Evolutionary conservation across 1,284 basidiomycete genomes (phyloP).

Genomic region (Neotropicomus parvogracilis): DNA sequence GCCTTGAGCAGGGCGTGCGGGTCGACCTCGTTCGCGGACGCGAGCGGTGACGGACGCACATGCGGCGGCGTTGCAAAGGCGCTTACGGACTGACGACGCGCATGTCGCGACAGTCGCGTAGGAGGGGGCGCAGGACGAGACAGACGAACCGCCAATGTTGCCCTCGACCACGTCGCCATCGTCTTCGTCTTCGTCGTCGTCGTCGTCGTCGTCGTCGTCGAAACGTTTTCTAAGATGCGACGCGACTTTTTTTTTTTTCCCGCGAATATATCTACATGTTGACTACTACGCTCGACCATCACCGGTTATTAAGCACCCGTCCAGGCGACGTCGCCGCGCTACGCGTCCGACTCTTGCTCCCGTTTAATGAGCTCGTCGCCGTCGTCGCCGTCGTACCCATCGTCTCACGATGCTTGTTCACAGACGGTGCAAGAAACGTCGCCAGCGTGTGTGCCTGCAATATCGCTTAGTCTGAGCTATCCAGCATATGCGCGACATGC

Average conservation of each 20-base stretch:
- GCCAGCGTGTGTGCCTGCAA: conserved; percentile 53
- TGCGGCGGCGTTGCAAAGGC: conserved; percentile 25
- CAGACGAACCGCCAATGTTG: conserved; percentile 18
- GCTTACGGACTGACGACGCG: conserved; percentile 24
- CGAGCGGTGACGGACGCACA: conserved; percentile 14
- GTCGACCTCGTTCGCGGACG: conserved; percentile 38
- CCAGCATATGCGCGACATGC: conserved; percentile 34
- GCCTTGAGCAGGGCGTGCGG: conserved; percentile 68
- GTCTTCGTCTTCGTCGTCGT: conserved; percentile 9
- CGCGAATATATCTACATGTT: conserved; percentile 15
- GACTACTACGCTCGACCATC: no score
- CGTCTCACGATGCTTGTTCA: conserved; percentile 37
- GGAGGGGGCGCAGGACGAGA: conserved; percentile 5
- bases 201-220: conserved; percentile 13
- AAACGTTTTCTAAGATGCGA: background rate
- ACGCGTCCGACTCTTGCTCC: conserved; percentile 27
- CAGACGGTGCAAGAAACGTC: conserved; percentile 39
- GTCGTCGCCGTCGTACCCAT: conserved; percentile 15
- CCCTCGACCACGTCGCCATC: conserved; percentile 24
- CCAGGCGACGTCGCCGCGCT: conserved; percentile 33
- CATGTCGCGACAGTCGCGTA: conserved; percentile 15
- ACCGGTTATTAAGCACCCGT: conserved; percentile 17
- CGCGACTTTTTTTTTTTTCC: conserved; percentile 17
- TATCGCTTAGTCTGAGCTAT: conserved; percentile 2
- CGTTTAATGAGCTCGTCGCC: conserved; percentile 8